Base-by-base conservation (phyloP, 179 eudicot genomes). In the Silene coronaria region DNA sequence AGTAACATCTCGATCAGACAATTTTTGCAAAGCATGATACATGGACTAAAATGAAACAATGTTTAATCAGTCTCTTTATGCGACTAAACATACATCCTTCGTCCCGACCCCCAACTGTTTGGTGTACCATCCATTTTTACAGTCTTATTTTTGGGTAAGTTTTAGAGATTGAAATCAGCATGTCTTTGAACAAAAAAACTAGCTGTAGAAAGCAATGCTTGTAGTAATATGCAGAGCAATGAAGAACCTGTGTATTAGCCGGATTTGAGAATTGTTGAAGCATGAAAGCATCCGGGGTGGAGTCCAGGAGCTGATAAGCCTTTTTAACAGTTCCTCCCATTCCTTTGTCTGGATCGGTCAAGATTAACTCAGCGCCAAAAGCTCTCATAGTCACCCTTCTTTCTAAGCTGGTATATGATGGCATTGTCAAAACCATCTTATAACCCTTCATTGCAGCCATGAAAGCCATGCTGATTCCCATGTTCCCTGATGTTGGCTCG, bases 391-490 rank as follows among this genome's bases (percentile, higher is more conserved):
- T 82, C 30, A 94, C 97, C 76, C 97, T 82, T 76, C 98, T 89
- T 73, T 94, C 98, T 80, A 94, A 71, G 86, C 98, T 94, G 0
- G 97, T 94, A 85, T 90, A 92, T 2, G 98, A 92, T 9, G 97
- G 98, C 98, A 94, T 94, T 11, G 98, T 94, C 77, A 94, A 76
- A 0, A 92, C 86, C 93, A 92, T 91, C 80, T 88, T 92, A 89
- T 89, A 89, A 5, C 98, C 98, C 84, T 89, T 94, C 87, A 94
- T 77, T 1, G 98, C 92, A 0, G 98, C 97, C 88, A 94, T 92
- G 81, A 94, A 94, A 5, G 98, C 98, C 96, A 94, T 84, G 80
- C 98, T 94, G 36, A 94, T 94, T 36, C 98, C 98, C 98, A 94
- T 94, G 77, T 94, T 94, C 11, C 98, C 97, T 26, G 98, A 94